Evolutionary conservation across 768 basidiomycete genomes (phyloP).

Genomic region (Amanita polypyramis): DNA sequence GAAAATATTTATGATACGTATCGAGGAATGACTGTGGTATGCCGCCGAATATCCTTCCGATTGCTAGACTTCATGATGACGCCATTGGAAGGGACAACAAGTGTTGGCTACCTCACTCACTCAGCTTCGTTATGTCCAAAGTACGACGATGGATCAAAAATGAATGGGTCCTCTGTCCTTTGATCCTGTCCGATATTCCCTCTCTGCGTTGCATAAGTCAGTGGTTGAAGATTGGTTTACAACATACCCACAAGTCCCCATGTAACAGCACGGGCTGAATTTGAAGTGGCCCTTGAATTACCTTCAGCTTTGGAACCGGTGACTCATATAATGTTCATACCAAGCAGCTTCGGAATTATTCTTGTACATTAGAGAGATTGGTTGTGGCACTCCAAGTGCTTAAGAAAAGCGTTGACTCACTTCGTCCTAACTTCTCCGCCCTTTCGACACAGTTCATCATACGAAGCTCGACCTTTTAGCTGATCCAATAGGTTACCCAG

Average conservation of each 20-base stretch:
- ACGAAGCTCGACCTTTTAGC: constrained; percentile 29
- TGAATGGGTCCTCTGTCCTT: constrained; percentile 44
- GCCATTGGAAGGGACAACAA: background rate
- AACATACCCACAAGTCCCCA: constrained; percentile 70
- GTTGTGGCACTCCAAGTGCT: background rate
- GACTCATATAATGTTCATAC: constrained; percentile 13
- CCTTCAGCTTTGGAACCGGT: background rate
- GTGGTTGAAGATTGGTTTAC: background rate
- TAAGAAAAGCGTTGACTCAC: constrained; percentile 26
- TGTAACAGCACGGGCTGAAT: constrained; percentile 65
- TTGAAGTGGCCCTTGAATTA: constrained; percentile 30
- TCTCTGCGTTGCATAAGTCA: constrained; percentile 30
- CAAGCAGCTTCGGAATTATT: constrained; percentile 64
- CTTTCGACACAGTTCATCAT: constrained; percentile 36
- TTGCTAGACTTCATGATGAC: constrained; percentile 43
- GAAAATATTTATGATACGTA: constrained; percentile 51
- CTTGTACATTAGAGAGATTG: constrained; percentile 22
- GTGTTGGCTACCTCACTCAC: constrained; percentile 33
- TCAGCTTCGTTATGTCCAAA: constrained; percentile 79
- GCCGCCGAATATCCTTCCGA: constrained; percentile 74
- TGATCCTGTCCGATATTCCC: constrained; percentile 62
- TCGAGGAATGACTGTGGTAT: constrained; percentile 53
- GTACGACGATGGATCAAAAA: constrained; percentile 72
- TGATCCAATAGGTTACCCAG: constrained; percentile 46
- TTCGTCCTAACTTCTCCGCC: constrained; percentile 34